These are phyloP conservation scores for Talaromyces trachyspermus DNA, from an alignment of 495 filamentous ascomycete genomes.

Conservation along the genomic window DNA sequence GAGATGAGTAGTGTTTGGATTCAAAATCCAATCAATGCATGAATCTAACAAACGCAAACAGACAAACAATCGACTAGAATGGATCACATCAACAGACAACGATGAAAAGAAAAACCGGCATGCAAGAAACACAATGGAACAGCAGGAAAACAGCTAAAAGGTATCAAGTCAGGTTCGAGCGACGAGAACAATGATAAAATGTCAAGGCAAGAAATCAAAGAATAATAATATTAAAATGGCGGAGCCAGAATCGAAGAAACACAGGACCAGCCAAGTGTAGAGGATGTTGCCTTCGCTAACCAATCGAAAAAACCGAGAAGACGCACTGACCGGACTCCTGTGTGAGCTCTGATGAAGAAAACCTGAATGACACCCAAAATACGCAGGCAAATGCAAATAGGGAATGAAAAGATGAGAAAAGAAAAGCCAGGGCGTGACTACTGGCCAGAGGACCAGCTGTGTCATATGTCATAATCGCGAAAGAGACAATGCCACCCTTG, in stretches of 20 bases:
- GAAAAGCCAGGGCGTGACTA: conserved; percentile 26
- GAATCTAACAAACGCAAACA: not conserved
- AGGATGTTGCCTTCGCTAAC: conserved; percentile 29
- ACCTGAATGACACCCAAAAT: conserved; percentile 14
- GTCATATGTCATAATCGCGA: conserved; percentile 1
- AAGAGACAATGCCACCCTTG: conserved; percentile 16
- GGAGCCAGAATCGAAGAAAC: conserved; percentile 30
- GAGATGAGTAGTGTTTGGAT: not conserved
- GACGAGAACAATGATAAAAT: conserved; percentile 20
- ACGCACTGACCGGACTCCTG: conserved; percentile 42
- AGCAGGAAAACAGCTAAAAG: too few species aligned
- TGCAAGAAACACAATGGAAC: too few species aligned
- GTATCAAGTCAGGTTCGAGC: conserved; percentile 7
- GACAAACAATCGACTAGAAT: not conserved
- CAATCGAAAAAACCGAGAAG: conserved; percentile 32
- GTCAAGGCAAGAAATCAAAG: conserved; percentile 10
- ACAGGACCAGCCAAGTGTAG: conserved; percentile 47
- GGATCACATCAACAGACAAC: not conserved
- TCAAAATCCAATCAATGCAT: conserved; percentile 2
- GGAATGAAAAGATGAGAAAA: conserved; percentile 17
- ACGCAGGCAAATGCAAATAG: conserved; percentile 12
- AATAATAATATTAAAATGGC: conserved; percentile 14
- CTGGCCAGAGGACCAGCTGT: conserved; percentile 21
- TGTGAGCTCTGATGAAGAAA: conserved; percentile 33
- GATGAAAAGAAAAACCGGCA: not conserved